Percentiles rank a stretch among this genome's conserved stretches.
These are phyloP conservation scores for Candida odintsovae DNA, from an alignment of 805 yeast genomes.

Conservation along the genomic window DNA sequence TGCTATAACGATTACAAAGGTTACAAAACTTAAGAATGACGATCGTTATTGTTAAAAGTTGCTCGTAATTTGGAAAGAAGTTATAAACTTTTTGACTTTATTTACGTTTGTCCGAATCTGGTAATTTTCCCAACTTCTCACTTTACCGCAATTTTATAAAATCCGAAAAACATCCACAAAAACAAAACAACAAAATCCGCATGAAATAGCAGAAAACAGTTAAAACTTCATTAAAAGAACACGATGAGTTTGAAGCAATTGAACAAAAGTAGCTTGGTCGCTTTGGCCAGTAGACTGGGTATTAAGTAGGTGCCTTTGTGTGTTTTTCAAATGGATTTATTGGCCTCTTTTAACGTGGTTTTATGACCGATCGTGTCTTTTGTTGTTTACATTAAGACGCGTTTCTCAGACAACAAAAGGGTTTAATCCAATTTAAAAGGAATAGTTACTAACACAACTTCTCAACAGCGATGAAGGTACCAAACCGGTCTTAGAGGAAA, in stretches of 20 bases:
- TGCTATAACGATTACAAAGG: no score
- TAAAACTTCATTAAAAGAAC: slow-evolving; percentile 1
- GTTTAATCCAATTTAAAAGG: background rate
- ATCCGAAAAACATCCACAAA: slow-evolving; percentile 2
- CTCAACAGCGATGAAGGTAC: slow-evolving; percentile 23
- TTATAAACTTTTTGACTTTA: no score
- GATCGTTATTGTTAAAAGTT: no score
- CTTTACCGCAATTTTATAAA: background rate
- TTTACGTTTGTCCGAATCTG: slow-evolving; percentile 17
- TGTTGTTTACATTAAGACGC: background rate
- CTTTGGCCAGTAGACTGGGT: slow-evolving; percentile 30
- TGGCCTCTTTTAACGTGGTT: slow-evolving; percentile 1
- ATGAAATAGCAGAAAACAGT: slow-evolving; percentile 3
- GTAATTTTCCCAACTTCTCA: slow-evolving; percentile 1
- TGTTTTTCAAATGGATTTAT: slow-evolving; percentile 3
- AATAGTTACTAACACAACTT: slow-evolving; percentile 3
- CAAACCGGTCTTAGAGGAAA: slow-evolving; percentile 25
- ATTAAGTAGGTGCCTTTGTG: slow-evolving; percentile 27
- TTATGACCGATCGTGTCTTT: background rate
- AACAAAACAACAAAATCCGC: slow-evolving; percentile 2
- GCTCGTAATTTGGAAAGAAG: no score
- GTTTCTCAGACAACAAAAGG: background rate
- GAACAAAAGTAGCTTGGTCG: slow-evolving; percentile 32
- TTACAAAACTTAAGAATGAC: no score
- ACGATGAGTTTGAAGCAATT: slow-evolving; percentile 29